A percentile compares a stretch with the other conserved stretches of the same genome.
phyloP scores from a whole-genome alignment of 2,329 filamentous ascomycete genomes.

The Ambrosiella xylebori region DNA sequence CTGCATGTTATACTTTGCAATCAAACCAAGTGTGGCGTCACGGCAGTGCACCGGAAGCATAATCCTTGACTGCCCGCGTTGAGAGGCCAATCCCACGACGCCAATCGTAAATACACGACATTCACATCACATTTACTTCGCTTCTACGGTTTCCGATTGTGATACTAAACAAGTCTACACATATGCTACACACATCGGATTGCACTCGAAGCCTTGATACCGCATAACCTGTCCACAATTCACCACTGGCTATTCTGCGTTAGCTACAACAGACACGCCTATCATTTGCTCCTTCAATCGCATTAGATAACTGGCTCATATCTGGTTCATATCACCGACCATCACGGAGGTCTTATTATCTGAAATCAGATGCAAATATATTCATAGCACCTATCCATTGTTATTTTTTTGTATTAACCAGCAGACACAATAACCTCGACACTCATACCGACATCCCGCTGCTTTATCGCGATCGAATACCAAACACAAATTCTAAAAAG shows the following conservation, averaged over 20 bases:
- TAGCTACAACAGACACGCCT: no score
- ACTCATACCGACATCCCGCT: background rate
- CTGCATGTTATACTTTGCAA: background rate
- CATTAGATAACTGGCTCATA: no score
- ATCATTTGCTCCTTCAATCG: no score
- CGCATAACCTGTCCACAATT: no score
- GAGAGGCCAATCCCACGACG: constrained; percentile 3
- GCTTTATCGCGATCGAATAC: background rate
- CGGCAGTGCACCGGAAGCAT: constrained; percentile 2
- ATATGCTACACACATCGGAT: background rate
- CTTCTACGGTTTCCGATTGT: background rate
- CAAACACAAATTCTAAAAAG: constrained; percentile 7
- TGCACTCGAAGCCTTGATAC: no score
- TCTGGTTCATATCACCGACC: no score
- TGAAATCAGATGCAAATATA: no score
- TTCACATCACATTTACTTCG: constrained; percentile 6
- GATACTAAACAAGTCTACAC: background rate
- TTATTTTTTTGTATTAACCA: no score
- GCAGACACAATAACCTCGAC: background rate
- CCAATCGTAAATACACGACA: constrained; percentile 6
- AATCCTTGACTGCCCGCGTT: background rate
- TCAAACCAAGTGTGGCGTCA: constrained; percentile 1
- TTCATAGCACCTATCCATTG: no score
- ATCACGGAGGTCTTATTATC: no score
- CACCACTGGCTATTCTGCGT: no score